Evolutionary conservation across 225 moss, liverwort and hornwort species (phyloP), one percentile per base, ranked within the genome.

Genomic region (Polytrichum formosum): DNA sequence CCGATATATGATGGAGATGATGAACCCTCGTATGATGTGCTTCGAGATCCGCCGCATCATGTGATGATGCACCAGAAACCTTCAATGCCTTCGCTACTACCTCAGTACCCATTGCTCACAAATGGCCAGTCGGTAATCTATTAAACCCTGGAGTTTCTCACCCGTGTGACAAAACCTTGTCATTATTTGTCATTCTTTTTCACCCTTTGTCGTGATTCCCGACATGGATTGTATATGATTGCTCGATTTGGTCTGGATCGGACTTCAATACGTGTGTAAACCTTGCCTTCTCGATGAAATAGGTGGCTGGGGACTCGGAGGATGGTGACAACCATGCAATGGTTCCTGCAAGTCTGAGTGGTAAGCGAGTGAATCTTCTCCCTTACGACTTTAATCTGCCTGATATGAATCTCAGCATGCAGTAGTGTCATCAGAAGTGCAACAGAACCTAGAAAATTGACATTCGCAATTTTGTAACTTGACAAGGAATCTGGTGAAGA

Each of bases 101-200:
- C 96, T 6, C 90, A 87, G 73, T 93, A 73, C 56, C 96, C 96
- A 10, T 78, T 96, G 63, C 87, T 96, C 66, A 93, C 96, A 4
- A 90, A 96, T 55, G 96, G 96, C 64, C 90, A 80, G 65, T 76
- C 80, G 74, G 88, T 88, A 74, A 22, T 16, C 13, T 46, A 46
- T 46, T 46, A 46, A 46, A 3, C 0, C 46, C 46, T 46, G 46
- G 46, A 10, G 46, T 16, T 46, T 46, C 46, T 46, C 46, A 46
- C 46, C 16, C 13, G 46, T 46, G 46, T 46, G 16, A 46, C 46
- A 46, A 13, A 46, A 46, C 13, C 46, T 46, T 46, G 46, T 46
- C 46, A 16, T 46, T 46, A 0, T 16, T 46, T 35, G 2, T 46
- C 46, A 46, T 46, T 46, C 4, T 16, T 46, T 35, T 13, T 46